Conservation (phyloP, 192 early-diverging fungal genomes). For the Chytriomyces sp. region DNA sequence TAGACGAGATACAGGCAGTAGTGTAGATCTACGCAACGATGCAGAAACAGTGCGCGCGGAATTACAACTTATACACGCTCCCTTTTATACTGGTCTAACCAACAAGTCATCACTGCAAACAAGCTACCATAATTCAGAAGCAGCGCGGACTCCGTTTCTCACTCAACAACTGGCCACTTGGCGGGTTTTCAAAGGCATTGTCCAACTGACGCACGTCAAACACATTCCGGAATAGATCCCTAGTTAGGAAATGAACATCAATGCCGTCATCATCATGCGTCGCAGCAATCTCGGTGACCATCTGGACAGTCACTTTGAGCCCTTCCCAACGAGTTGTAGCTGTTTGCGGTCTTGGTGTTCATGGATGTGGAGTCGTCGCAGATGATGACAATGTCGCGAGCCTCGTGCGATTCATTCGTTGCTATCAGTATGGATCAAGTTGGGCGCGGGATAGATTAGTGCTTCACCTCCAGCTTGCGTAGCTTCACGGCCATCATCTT, state of each 20-base stretch:
- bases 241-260: constrained; percentile 33
- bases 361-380: constrained; percentile 35
- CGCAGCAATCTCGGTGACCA: constrained; percentile 24
- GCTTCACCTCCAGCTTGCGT: constrained; percentile 4
- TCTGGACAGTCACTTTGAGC: constrained; percentile 25
- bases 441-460: too few species aligned
- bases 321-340: constrained; percentile 33
- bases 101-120: too few species aligned
- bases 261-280: constrained; percentile 28
- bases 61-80: too few species aligned
- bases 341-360: constrained; percentile 1
- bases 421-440: too few species aligned
- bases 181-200: not conserved
- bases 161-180: not conserved
- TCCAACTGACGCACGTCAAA: not conserved
- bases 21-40: too few species aligned
- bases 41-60: too few species aligned
- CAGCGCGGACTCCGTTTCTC: constrained; percentile 10
- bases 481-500: constrained; percentile 27
- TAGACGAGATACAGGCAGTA: too few species aligned
- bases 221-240: constrained; percentile 12
- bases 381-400: constrained; percentile 31
- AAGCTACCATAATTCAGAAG: too few species aligned
- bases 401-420: not conserved
- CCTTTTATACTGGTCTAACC: too few species aligned